Base-by-base conservation (phyloP, 371 early-diverging fungal genomes). In the Circinella minor region DNA sequence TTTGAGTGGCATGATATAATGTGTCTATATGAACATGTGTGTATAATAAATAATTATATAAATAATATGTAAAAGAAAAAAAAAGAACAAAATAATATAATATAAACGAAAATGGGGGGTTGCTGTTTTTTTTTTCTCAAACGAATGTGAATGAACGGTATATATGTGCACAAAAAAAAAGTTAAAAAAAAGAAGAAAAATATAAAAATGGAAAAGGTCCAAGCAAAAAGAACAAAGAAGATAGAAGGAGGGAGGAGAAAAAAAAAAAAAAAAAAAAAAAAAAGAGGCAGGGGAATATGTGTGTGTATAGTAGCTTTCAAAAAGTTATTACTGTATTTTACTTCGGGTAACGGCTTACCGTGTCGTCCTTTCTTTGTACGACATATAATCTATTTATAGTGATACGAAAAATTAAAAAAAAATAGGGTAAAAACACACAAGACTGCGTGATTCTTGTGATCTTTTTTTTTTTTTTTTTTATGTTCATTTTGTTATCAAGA, bases 1-100 rank as follows among this genome's bases (percentile, higher is more conserved):
- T 71, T 71, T 71, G 48, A 71, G 47, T 4, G 72, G 63, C 72
- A 71, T 71, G 57, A 67, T 65, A 14, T 27, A 55, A 55, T 55
- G 27, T 47, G 20, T 59, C 18, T 67, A 59, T 57, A 43, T n/a
- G n/a, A 65, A 36, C 65, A 65, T 65, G 65, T 65, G 38, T 9
- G 38, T 9, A 43, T 43, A 2, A 43, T 34, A 36, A 48, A 39
- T 36, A 20, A 14, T 11, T 38, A 47, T 39, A 27, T 18, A 63
- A 47, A 39, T 27, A 27, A 27, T 27, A 27, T 27, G 27, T 27
- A 27, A 63, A 51, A 51, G 43, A 43, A 43, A 43, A 9, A 43
- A 43, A 43, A 43, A 6, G 43, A 43, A 43, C 11, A 43, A 43
- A 11, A 27, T 27, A 27, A 27, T 27, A 27, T 27, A 27, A 27